Conservation (phyloP, 768 basidiomycete genomes). For the Pleurotus djamor region DNA sequence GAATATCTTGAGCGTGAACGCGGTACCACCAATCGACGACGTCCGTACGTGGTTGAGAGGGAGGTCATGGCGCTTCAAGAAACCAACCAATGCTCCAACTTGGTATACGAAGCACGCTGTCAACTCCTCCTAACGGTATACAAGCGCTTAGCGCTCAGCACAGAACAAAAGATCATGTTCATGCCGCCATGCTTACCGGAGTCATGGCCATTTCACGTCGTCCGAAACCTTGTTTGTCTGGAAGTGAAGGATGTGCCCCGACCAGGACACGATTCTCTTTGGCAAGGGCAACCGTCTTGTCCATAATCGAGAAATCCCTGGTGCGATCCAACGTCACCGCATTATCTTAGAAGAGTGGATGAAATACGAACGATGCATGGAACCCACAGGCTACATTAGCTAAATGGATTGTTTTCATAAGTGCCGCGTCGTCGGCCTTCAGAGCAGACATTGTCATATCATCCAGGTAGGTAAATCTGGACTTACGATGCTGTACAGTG, state of each 20-base stretch:
- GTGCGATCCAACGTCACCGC: neutral
- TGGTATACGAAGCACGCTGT: constrained; percentile 61
- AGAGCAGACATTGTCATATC: neutral
- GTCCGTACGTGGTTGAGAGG: constrained; percentile 49
- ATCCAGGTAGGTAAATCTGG: neutral
- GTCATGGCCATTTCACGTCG: constrained; percentile 62
- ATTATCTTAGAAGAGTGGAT: neutral
- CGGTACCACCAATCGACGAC: too few species aligned
- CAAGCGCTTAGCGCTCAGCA: neutral
- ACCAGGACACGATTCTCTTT: constrained; percentile 52
- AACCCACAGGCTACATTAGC: constrained; percentile 71
- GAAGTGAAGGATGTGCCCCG: constrained; percentile 70
- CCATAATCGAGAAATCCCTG: constrained; percentile 67
- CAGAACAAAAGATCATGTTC: neutral
- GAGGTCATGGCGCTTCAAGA: constrained; percentile 51
- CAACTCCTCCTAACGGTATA: constrained; percentile 47
- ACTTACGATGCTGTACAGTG: constrained; percentile 43
- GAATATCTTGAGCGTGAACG: neutral
- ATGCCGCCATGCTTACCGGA: constrained; percentile 34
- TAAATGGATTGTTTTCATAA: constrained; percentile 56
- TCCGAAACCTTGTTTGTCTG: constrained; percentile 65
- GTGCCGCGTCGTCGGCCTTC: constrained; percentile 48
- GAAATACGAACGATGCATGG: constrained; percentile 51
- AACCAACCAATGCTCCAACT: constrained; percentile 62
- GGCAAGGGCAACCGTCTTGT: constrained; percentile 55